A percentile compares a stretch with the other conserved stretches of the same genome.
phyloP scores from a whole-genome alignment of 257 asterid genomes.

The Plantago major region DNA sequence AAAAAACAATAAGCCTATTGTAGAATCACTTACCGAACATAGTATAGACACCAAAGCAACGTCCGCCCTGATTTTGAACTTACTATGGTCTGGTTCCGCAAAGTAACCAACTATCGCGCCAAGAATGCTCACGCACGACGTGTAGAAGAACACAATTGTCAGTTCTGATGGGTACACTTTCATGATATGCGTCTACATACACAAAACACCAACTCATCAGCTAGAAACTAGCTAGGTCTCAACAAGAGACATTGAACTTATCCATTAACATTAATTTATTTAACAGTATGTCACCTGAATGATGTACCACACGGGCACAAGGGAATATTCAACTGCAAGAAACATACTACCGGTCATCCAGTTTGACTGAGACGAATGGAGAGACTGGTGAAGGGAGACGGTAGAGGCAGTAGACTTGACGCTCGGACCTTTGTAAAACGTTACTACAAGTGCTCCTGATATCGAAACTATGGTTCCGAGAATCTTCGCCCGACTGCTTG shows the following conservation, averaged over 20 bases:
- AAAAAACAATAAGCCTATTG: neutral
- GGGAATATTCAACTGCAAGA: slow-evolving; percentile 60
- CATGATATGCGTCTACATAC: slow-evolving; percentile 66
- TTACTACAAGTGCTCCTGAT: slow-evolving; percentile 75
- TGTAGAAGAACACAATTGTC: slow-evolving; percentile 68
- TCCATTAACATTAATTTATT: no score
- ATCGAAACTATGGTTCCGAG: slow-evolving; percentile 70
- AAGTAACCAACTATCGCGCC: slow-evolving; percentile 57
- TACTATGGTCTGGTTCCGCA: slow-evolving; percentile 45
- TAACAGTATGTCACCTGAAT: slow-evolving; percentile 46
- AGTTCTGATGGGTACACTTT: slow-evolving; percentile 68
- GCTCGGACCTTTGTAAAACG: slow-evolving; percentile 76
- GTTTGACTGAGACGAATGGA: slow-evolving; percentile 39
- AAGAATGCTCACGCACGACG: slow-evolving; percentile 57
- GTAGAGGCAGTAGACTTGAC: slow-evolving; percentile 26
- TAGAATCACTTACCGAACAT: slow-evolving; percentile 56
- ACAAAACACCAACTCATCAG: neutral
- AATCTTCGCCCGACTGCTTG: slow-evolving; percentile 63
- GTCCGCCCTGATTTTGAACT: slow-evolving; percentile 55
- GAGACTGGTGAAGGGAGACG: slow-evolving; percentile 15
- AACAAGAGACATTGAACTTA: no score
- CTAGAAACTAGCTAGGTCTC: neutral
- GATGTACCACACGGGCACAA: slow-evolving; percentile 91
- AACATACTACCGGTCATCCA: slow-evolving; percentile 78
- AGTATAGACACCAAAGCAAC: slow-evolving; percentile 59